Evolutionary conservation across 2,329 filamentous ascomycete genomes (phyloP).

Genomic region (Fusarium foetens): DNA sequence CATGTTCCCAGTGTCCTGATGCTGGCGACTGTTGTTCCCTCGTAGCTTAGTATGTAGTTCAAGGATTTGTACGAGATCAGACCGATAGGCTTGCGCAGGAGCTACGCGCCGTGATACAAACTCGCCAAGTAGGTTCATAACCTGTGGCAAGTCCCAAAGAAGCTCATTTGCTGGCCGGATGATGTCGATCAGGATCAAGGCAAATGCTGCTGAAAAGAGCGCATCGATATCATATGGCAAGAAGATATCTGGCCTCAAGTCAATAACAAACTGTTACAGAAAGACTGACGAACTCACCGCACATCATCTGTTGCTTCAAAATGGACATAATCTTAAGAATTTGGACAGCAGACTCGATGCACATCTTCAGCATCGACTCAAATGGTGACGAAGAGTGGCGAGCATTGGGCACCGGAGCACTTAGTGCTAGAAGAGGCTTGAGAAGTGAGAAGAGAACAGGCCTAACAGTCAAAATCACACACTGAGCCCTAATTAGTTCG

Average conservation of each 20-base stretch:
- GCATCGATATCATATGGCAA: slow-evolving; percentile 37
- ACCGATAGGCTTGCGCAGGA: slow-evolving; percentile 31
- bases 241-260: slow-evolving; percentile 25
- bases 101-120: slow-evolving; percentile 31
- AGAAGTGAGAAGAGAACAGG: slow-evolving; percentile 36
- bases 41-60: slow-evolving; percentile 30
- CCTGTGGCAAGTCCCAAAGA: slow-evolving; percentile 36
- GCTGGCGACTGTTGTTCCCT: neutral
- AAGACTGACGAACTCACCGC: neutral
- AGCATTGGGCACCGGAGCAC: neutral
- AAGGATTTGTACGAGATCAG: slow-evolving; percentile 29
- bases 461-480: slow-evolving; percentile 33
- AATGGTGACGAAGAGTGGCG: slow-evolving; percentile 23
- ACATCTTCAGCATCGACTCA: slow-evolving; percentile 37
- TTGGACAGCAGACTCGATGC: slow-evolving; percentile 29
- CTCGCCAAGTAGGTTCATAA: slow-evolving; percentile 30
- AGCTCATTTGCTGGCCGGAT: slow-evolving; percentile 32
- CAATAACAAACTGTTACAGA: neutral
- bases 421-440: slow-evolving; percentile 16
- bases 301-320: slow-evolving; percentile 35
- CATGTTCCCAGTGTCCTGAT: neutral
- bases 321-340: slow-evolving; percentile 34
- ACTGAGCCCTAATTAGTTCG: slow-evolving; percentile 1
- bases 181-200: slow-evolving; percentile 33
- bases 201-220: slow-evolving; percentile 34